phyloP scores from a whole-genome alignment of 1,139 yeast species.

The Sugiyamaella pinicola region DNA sequence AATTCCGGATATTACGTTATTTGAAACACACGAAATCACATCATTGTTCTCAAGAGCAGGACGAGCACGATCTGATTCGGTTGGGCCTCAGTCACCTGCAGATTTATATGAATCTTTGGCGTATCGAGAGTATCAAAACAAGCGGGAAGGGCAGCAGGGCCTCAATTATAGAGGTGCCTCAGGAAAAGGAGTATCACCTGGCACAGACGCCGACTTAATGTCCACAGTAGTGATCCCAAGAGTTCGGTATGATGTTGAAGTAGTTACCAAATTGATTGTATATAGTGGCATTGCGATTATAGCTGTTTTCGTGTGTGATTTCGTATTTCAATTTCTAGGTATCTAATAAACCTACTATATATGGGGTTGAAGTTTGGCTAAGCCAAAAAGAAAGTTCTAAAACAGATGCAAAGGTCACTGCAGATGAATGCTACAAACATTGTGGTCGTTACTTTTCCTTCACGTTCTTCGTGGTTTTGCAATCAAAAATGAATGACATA shows the following conservation, averaged over 20 bases:
- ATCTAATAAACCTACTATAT: too few relatives aligned
- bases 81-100: constrained; percentile 50
- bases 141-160: constrained; percentile 22
- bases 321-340: constrained; percentile 10
- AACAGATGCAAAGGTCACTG: too few relatives aligned
- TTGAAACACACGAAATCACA: constrained; percentile 40
- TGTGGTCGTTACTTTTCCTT: too few relatives aligned
- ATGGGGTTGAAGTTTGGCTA: too few relatives aligned
- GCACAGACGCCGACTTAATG: constrained; percentile 13
- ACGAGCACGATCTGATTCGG: constrained; percentile 43
- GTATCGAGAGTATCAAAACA: constrained; percentile 38
- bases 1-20: constrained; percentile 41
- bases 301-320: constrained; percentile 27
- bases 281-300: constrained; percentile 68
- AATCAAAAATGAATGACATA: too few relatives aligned
- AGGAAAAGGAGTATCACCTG: neutral
- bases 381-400: too few relatives aligned
- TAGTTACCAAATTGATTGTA: constrained; percentile 68
- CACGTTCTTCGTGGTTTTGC: too few relatives aligned
- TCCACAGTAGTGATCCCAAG: constrained; percentile 47
- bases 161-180: constrained; percentile 6
- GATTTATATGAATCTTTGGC: constrained; percentile 47
- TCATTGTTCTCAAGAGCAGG: constrained; percentile 37
- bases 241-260: constrained; percentile 64
- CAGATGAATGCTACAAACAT: too few relatives aligned